Evolutionary conservation across 345 rosid species (phyloP), one percentile per base, ranked within the genome.

Genomic region (Noccaea caerulescens): DNA sequence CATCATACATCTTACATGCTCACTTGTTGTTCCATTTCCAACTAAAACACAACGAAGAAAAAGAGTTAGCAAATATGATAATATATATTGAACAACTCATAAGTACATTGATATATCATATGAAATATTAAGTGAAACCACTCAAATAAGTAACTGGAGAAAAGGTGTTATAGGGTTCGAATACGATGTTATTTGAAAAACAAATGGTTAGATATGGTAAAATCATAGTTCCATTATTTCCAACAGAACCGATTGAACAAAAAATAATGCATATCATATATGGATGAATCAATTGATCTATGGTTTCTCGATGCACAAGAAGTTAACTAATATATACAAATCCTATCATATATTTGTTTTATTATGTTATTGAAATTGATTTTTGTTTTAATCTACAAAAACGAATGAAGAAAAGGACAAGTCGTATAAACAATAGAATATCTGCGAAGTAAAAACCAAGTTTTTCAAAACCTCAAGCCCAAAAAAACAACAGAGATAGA

Each of bases 401-500:
- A 25, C n/a, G 16, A 36, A 58, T 8, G 2, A 8, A 58, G 66
- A 59, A 70, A 71, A 51, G 51, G 75, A 62, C 68, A 42, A 61
- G 43, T 41, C 43, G 34, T 39, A 62, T 25, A 54, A 55, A 45
- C 70, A 63, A 10, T 63, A 72, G 33, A 56, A 64, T 56, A 75
- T 68, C 37, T 69, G 66, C 10, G 2, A 23, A 33, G 56, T 14
- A 66, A 67, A 67, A 60, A 38, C 27, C 69, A 50, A 74, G 14
- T 64, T 45, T 25, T 33, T 14, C 8, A 59, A 68, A 59, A 71
- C 56, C 67, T 68, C 33, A 61, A 39, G 61, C 23, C 36, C 41
- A 3, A 27, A 27, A 68, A 36, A 44, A 69, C 42, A 58, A 42
- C 63, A 75, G 13, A 68, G 63, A 75, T 67, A 60, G 13, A 74